Evolutionary conservation across 2,329 filamentous ascomycete species (phyloP).

Genomic region (Cladosporium sp.): DNA sequence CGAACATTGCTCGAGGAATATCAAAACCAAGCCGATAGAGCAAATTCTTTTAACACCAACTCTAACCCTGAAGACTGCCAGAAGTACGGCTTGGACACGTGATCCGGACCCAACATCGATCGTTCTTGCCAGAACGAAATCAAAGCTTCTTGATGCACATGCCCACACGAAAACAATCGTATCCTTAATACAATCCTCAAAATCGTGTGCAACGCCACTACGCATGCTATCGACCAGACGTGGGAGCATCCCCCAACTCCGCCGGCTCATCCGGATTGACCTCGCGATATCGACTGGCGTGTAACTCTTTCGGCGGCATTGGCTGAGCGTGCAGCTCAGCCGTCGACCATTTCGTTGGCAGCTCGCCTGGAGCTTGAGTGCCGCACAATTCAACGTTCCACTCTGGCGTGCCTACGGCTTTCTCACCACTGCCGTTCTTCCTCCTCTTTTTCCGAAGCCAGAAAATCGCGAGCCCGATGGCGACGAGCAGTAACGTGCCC

Average conservation of each 20-base stretch:
- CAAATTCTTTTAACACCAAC: neutral
- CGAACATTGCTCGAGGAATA: neutral
- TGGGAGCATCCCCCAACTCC: neutral
- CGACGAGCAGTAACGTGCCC: no score
- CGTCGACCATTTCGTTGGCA: neutral
- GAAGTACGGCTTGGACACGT: neutral
- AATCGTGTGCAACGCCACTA: no score
- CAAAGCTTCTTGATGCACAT: neutral
- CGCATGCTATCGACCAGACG: neutral
- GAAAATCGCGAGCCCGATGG: no score
- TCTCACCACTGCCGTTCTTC: no score
- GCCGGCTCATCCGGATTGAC: neutral
- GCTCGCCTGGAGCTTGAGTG: neutral
- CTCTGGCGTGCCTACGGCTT: neutral
- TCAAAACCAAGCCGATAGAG: neutral
- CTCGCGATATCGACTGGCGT: neutral
- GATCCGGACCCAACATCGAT: neutral
- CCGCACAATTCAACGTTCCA: neutral
- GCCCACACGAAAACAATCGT: no score
- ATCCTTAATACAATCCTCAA: no score
- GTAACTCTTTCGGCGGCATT: neutral
- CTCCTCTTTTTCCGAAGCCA: no score
- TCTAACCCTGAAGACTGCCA: neutral
- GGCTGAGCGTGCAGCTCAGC: neutral
- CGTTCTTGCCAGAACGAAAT: neutral